Base-by-base conservation (phyloP, 1,284 basidiomycete genomes). In the Stygiomarasmius scandens region DNA sequence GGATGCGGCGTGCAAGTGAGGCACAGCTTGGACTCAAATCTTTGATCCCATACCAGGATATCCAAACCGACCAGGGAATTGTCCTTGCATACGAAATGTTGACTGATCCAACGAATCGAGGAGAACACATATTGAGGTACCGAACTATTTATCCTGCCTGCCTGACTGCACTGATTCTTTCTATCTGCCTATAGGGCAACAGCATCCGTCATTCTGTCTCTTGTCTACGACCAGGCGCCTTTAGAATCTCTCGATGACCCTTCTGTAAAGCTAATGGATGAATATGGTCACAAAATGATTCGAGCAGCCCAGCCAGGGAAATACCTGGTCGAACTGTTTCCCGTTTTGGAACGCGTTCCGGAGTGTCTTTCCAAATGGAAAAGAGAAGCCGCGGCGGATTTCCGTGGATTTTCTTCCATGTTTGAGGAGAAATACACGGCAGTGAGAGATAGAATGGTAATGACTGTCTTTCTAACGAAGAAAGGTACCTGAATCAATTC, bases 261-360 rank as follows among this genome's bases (percentile, higher is more conserved):
- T 16, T 41, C 38, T 8, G 38, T 41, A 19, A 12, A 41, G 5
- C 5, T 41, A 5, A 41, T 41, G 38, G 38, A 41, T 52, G 19
- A 52, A 6, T 43, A 27, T 46, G 24, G 47, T 49, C n/a, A 50
- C 45, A 25, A 50, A 41, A 20, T 32, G 45, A 10, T 41, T 57
- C 32, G 45, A 22, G 49, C 55, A 3, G n/a, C 51, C 2, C 47
- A 52, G 22, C 57, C 57, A 14, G 57, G 57, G 6, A 38, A 46
- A 19, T 24, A 58, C 41, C 27, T 58, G 5, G 57, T 58, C 3
- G 48, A 58, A 25, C 10, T 43, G 10, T 8, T 58, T 2, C 57
- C 57, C 19, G 27, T 58, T 24, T 12, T 58, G n/a, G 49, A 58
- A 11, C 50, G 50, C 47, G 9, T 58, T n/a, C 57, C 57, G 34